phyloP scores from a whole-genome alignment of 306 rosid genomes.

The Cercis canadensis region DNA sequence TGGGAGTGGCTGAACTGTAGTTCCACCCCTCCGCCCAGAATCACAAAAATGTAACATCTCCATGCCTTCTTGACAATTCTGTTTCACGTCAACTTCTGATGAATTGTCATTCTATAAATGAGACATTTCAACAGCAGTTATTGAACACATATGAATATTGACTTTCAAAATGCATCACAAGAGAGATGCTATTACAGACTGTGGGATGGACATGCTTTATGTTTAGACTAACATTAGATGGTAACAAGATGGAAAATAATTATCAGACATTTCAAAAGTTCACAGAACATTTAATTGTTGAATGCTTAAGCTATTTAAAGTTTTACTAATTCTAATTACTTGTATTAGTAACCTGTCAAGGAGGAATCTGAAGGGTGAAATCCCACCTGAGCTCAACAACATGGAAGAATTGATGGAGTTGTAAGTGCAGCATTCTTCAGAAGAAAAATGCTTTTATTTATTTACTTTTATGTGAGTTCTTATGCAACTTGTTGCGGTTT shows the following conservation, averaged over 20 bases:
- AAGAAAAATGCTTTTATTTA: neutral
- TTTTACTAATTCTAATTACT: conserved; percentile 24
- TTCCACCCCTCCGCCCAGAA: conserved; percentile 61
- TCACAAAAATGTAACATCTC: conserved; percentile 71
- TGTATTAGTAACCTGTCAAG: conserved; percentile 70
- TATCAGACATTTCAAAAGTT: conserved; percentile 20
- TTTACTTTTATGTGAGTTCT: conserved; percentile 15
- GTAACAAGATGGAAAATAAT: conserved; percentile 20
- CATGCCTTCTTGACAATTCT: conserved; percentile 27
- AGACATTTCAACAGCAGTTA: neutral
- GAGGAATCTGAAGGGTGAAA: conserved; percentile 68
- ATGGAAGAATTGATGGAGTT: conserved; percentile 77
- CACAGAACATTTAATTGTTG: conserved; percentile 18
- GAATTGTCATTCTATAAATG: no score
- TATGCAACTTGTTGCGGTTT: conserved; percentile 28
- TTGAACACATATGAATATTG: conserved; percentile 7
- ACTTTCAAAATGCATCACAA: conserved; percentile 7
- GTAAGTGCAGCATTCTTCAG: conserved; percentile 59
- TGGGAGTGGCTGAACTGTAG: conserved; percentile 95
- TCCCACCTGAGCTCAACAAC: conserved; percentile 69
- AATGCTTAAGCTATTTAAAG: conserved; percentile 17
- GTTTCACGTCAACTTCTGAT: conserved; percentile 25
- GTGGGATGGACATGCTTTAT: neutral
- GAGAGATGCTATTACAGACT: conserved; percentile 7
- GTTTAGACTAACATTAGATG: conserved; percentile 14